Percentiles rank a stretch among this genome's conserved stretches.
phyloP scores from a whole-genome alignment of 495 filamentous ascomycete species.

The Clohesyomyces aquaticus region DNA sequence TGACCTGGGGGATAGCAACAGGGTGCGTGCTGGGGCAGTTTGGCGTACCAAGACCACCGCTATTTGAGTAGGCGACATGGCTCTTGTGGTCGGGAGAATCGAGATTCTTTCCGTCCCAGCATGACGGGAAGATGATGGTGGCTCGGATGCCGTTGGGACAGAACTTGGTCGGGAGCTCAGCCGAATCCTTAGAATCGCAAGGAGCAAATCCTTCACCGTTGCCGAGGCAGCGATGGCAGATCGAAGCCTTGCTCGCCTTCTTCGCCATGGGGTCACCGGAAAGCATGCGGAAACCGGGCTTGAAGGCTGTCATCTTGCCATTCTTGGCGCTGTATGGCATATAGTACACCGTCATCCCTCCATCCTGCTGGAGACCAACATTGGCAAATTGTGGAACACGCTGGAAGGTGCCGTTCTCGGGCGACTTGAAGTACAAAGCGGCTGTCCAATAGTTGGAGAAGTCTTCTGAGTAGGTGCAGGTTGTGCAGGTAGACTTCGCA shows the following conservation, averaged over 20 bases:
- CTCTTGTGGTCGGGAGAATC: slow-evolving; percentile 37
- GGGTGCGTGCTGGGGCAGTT: slow-evolving; percentile 32
- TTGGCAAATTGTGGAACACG: slow-evolving; percentile 56
- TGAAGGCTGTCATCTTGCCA: slow-evolving; percentile 54
- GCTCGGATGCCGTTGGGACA: slow-evolving; percentile 51
- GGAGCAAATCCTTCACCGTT: slow-evolving; percentile 44
- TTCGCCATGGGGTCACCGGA: slow-evolving; percentile 53
- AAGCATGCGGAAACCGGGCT: slow-evolving; percentile 56
- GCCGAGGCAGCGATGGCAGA: slow-evolving; percentile 40
- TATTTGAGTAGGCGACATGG: slow-evolving; percentile 34
- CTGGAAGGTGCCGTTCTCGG: slow-evolving; percentile 53
- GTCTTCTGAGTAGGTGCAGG: slow-evolving; percentile 36
- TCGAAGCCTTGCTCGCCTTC: slow-evolving; percentile 57
- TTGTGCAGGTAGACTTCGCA: slow-evolving; percentile 30
- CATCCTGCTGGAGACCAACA: slow-evolving; percentile 52
- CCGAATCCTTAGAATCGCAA: slow-evolving; percentile 29
- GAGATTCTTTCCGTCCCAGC: slow-evolving; percentile 39
- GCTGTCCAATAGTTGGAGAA: slow-evolving; percentile 58
- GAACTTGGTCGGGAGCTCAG: slow-evolving; percentile 42
- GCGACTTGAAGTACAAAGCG: slow-evolving; percentile 56
- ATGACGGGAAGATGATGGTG: slow-evolving; percentile 37
- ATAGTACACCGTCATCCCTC: slow-evolving; percentile 59
- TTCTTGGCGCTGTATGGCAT: slow-evolving; percentile 52
- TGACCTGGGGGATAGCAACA: slow-evolving; percentile 35
- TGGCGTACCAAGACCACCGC: slow-evolving; percentile 27